Evolutionary conservation across 208 protist species (phyloP), one percentile per base, ranked within the genome.

Genomic region (Spongospora subterranea): DNA sequence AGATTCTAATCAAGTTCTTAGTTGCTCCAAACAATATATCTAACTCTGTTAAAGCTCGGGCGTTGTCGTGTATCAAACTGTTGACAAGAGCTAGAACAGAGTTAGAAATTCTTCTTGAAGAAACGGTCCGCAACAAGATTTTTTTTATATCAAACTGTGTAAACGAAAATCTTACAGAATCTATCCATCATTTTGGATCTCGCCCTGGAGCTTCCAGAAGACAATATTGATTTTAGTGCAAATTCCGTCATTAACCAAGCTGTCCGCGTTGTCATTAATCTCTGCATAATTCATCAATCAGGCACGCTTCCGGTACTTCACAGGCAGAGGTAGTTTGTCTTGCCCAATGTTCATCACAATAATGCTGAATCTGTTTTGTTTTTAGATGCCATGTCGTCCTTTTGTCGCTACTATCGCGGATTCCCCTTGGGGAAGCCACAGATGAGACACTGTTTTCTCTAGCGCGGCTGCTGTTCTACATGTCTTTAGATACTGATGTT

Each of bases 61-160:
- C 71, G 6, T 43, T 82, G 71, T 39, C 17, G 13, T 82, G 71
- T n/a, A 82, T 82, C 71, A 82, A 82, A 82, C n/a, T 35, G 71
- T n/a, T 82, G 71, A 82, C 71, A 82, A 6, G 71, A 82, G n/a
- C 35, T n/a, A 35, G 71, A 35, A 45, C 71, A 6, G 71, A 82
- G 40, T n/a, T 82, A 6, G 71, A 82, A 6, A 45, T 43, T 20
- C 35, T 82, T 6, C 35, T 82, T n/a, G 71, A 82, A 45, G 35
- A 82, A 43, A 6, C n/a, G 17, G 71, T n/a, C 17, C 71, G 35
- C 11, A 43, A 40, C n/a, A 20, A 82, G 35, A 35, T 17, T 43
- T 35, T 29, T 43, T 82, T 35, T 43, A 82, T 35, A 82, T n/a
- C 71, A 45, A 35, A 6, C 17, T 6, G 35, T n/a, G n/a, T n/a